phyloP scores from a whole-genome alignment of 495 filamentous ascomycete species.

The Chaetomium cochliodes region DNA sequence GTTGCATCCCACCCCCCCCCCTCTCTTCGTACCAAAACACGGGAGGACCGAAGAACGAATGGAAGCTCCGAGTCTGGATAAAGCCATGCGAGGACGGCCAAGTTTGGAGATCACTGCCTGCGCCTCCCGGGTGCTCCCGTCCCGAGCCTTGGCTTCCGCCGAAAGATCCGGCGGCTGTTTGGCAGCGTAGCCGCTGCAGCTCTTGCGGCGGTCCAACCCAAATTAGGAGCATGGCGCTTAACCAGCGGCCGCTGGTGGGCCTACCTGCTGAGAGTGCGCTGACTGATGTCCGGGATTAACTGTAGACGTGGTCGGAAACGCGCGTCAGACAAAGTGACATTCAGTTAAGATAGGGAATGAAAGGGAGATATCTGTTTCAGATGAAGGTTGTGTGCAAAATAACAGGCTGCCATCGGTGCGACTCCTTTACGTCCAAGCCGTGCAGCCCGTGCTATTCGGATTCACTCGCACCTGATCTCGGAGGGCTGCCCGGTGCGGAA shows the following conservation, averaged over 20 bases:
- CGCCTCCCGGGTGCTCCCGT: constrained; percentile 9
- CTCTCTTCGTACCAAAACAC: no score
- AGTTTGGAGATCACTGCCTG: neutral
- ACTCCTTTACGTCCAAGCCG: no score
- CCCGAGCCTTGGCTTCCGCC: neutral
- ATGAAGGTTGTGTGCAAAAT: no score
- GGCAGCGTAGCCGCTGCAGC: neutral
- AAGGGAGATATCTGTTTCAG: no score
- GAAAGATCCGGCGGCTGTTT: neutral
- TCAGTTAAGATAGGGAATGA: no score
- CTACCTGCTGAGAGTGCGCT: neutral
- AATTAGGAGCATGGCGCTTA: neutral
- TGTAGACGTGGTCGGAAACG: neutral
- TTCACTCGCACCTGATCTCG: no score
- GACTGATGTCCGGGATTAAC: neutral
- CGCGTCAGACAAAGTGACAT: neutral
- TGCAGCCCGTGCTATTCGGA: no score
- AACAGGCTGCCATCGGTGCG: no score
- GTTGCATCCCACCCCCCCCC: no score
- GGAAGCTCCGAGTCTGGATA: neutral
- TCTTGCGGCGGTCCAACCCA: neutral
- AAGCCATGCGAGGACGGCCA: neutral
- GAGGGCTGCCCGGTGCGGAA: no score
- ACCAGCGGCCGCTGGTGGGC: neutral
- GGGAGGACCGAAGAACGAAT: no score